phyloP scores from a whole-genome alignment of 768 basidiomycete species.

The Mycena rosella region DNA sequence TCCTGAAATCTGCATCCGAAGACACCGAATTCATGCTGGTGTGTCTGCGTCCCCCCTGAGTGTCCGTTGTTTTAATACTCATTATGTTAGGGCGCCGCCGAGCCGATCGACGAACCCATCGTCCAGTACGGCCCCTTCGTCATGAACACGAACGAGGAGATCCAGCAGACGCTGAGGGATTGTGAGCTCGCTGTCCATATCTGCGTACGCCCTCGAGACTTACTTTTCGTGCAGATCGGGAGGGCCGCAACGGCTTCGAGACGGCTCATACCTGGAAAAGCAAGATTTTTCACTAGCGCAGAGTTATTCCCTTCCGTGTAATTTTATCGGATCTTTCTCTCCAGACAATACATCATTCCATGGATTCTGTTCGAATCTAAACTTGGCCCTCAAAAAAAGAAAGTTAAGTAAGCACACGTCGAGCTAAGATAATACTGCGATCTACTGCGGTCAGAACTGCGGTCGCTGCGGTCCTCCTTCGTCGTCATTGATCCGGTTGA shows the following conservation, averaged over 20 bases:
- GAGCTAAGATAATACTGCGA: no score
- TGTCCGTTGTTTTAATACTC: slow-evolving; percentile 6
- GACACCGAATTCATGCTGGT: slow-evolving; percentile 85
- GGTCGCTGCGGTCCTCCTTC: no score
- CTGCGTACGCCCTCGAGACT: slow-evolving; percentile 7
- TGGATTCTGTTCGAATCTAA: no score
- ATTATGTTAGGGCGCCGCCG: slow-evolving; percentile 76
- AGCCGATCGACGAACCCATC: slow-evolving; percentile 90
- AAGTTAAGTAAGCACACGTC: no score
- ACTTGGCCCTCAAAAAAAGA: no score
- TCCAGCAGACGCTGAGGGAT: slow-evolving; percentile 85
- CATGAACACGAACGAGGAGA: slow-evolving; percentile 84
- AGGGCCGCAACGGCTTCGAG: slow-evolving; percentile 90
- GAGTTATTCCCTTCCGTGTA: background rate
- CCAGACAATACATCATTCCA: no score
- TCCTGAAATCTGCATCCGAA: slow-evolving; percentile 67
- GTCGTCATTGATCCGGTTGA: no score
- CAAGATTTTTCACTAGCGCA: slow-evolving; percentile 68
- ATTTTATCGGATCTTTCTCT: no score
- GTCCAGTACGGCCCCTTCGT: slow-evolving; percentile 92
- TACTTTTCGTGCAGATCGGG: slow-evolving; percentile 64
- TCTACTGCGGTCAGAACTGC: no score
- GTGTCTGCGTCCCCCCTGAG: slow-evolving; percentile 34
- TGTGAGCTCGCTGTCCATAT: slow-evolving; percentile 59
- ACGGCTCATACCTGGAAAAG: slow-evolving; percentile 90